Evolutionary conservation across 1,284 basidiomycete species (phyloP).

Genomic region (Grifola frondosa): DNA sequence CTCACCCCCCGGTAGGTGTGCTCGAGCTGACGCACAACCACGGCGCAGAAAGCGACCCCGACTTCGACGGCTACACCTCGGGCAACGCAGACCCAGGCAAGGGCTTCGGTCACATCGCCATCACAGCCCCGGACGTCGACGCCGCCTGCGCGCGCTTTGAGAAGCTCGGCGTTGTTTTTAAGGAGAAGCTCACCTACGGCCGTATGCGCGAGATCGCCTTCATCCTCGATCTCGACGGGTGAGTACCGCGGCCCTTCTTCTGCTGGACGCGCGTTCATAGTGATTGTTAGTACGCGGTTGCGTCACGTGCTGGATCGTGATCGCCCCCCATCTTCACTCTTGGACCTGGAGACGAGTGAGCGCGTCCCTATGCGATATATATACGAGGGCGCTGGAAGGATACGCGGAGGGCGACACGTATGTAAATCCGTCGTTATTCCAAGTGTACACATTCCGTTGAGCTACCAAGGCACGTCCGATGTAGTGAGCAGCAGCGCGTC

Average conservation of each 20-base stretch:
- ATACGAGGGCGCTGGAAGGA: no score
- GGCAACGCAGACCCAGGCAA: conserved; percentile 80
- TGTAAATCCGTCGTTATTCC: no score
- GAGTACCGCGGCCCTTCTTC: conserved; percentile 21
- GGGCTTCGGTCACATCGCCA: conserved; percentile 86
- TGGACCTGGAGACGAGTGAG: conserved; percentile 8
- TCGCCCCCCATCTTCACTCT: conserved; percentile 13
- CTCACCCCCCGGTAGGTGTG: conserved; percentile 42
- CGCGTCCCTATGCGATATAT: no score
- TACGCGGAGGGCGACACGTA: no score
- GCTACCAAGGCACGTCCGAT: no score
- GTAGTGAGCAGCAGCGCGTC: conserved; percentile 9
- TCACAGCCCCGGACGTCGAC: conserved; percentile 81
- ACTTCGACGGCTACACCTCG: conserved; percentile 75
- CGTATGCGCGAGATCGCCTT: conserved; percentile 88
- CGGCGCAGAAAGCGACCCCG: conserved; percentile 77
- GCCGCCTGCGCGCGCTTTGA: conserved; percentile 85
- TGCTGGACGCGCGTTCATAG: not conserved
- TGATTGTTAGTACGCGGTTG: not conserved
- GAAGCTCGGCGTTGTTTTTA: conserved; percentile 79
- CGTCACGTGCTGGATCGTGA: conserved; percentile 22
- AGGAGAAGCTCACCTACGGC: conserved; percentile 86
- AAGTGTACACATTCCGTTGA: no score
- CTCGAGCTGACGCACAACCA: conserved; percentile 89
- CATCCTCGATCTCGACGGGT: conserved; percentile 86